phyloP scores from a whole-genome alignment of 805 yeast species.

The Candida patagonica region DNA sequence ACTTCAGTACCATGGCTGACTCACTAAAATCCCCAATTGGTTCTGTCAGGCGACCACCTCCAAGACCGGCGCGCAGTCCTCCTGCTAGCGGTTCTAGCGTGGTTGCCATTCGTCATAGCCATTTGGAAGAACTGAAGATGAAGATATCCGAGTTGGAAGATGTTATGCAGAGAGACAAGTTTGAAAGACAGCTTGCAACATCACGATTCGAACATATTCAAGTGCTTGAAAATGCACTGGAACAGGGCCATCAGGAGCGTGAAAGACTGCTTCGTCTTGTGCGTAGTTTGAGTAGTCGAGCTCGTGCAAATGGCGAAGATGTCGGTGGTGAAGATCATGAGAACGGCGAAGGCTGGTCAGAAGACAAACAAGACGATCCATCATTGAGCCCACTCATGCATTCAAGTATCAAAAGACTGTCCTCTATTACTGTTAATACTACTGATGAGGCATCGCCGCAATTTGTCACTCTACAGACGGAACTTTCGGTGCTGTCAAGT shows the following conservation, averaged over 20 bases:
- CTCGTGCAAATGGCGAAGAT: background rate
- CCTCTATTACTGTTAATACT: slow-evolving; percentile 3
- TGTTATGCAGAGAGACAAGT: slow-evolving; percentile 18
- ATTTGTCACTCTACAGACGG: slow-evolving; percentile 15
- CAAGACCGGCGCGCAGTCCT: too few species aligned
- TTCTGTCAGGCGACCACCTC: too few species aligned
- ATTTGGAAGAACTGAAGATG: slow-evolving; percentile 21
- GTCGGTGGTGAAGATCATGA: background rate
- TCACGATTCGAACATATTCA: slow-evolving; percentile 16
- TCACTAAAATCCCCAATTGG: too few species aligned
- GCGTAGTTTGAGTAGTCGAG: background rate
- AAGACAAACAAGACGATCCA: background rate
- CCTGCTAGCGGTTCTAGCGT: too few species aligned
- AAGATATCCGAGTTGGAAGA: slow-evolving; percentile 23
- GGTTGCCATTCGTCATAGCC: slow-evolving; percentile 9
- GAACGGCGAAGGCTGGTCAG: background rate
- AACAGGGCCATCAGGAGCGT: slow-evolving; percentile 14
- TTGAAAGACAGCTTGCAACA: slow-evolving; percentile 17
- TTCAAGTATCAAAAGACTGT: too few species aligned
- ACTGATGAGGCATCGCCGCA: slow-evolving; percentile 7
- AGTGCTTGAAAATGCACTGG: slow-evolving; percentile 15
- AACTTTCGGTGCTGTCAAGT: slow-evolving; percentile 15
- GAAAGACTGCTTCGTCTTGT: slow-evolving; percentile 6
- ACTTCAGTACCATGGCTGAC: too few species aligned
- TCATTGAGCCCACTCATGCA: background rate